Base-by-base conservation (phyloP, 305 asterid species). In the Solanum aculeatissimum region DNA sequence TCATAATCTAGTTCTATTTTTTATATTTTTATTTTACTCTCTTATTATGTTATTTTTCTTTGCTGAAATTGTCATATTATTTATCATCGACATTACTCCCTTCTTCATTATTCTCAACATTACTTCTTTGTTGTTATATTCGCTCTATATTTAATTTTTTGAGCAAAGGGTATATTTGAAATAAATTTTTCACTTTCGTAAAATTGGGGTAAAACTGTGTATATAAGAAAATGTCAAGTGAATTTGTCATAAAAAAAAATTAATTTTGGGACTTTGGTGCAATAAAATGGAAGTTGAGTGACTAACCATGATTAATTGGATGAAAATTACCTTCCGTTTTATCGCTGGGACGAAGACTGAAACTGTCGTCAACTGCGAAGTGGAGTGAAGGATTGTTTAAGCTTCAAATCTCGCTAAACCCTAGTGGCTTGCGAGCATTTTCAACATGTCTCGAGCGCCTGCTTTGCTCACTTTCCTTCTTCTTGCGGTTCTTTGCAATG, bases 401-500 rank as follows among this genome's bases (percentile, higher is more conserved):
- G 18, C 18, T 77, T 51, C 65, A 75, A 21, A 75, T 27, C 62
- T 27, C 40, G 63, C 66, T 54, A 70, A 86, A 79, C 83, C 84
- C 86, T 35, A 58, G 18, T 70, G 57, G 45, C 79, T 71, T 68
- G 47, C 84, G 66, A 38, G 66, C 77, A 68, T 83, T 88, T 18
- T 62, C 82, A 70, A 38, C 55, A 81, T 83, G 77, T 80, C 83
- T 40, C 84, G 85, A 81, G 35, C 19, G 6, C 60, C 58, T 12
- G 6, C 29, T 54, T 9, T 27, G 6, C 45, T 77, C 63, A 29
- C 8, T 6, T 11, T 54, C 32, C 25, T 85, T 51, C 85, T 85
- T 18, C 75, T 89, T 8, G 87, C 89, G 58, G 66, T 77, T 74
- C 75, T 90, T 2, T 89, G 91, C 89, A 72, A 86, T 49, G 89